Base-by-base conservation (phyloP, 2,329 filamentous ascomycete genomes). In the Botrytis galanthina region DNA sequence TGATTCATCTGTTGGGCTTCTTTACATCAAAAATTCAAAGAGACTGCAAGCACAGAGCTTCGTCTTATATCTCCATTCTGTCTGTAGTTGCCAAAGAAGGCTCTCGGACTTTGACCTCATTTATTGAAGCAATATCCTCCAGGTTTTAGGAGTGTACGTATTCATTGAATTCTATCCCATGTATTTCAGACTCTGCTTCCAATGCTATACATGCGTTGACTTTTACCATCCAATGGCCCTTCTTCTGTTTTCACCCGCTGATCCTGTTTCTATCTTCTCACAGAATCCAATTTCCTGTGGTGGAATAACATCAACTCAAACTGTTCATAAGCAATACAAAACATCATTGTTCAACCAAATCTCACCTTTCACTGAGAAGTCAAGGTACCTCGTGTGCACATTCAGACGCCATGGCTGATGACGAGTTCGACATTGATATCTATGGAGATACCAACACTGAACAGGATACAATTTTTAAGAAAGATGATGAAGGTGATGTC, bases 401-500 rank as follows among this genome's bases (percentile, higher is more conserved):
- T 64, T 32, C 37, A 67, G 59, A 35, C 77, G 75, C 73, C 71
- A 92, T 92, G 90, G 88, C 90, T 78, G 90, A 92, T 79, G 89
- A 91, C 79, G 89, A 91, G 78, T 92, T 91, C 81, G 90, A 92
- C 78, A 91, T 92, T 83, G 90, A 92, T 78, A 90, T 92, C 79
- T 92, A 92, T 80, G 90, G 89, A 78, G 90, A 91, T 78, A 84
- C 85, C 74, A 84, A 83, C 74, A 83, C 84, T 73, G 85, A 87
- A 37, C 83, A 85, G 74, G 82, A 84, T 75, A 79, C 76, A 29
- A 77, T 78, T 42, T 78, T 80, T 73, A 81, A 81, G 74, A 81
- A 81, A 62, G 82, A 83, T 70, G 78, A 78, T 57, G 80, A 82
- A 61, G 79, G 79, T 73, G 81, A 81, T 73, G 77, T 83, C 71